A percentile compares a stretch with the other conserved stretches of the same genome.
phyloP scores from a whole-genome alignment of 768 basidiomycete species.

The Kwoniella europaea region DNA sequence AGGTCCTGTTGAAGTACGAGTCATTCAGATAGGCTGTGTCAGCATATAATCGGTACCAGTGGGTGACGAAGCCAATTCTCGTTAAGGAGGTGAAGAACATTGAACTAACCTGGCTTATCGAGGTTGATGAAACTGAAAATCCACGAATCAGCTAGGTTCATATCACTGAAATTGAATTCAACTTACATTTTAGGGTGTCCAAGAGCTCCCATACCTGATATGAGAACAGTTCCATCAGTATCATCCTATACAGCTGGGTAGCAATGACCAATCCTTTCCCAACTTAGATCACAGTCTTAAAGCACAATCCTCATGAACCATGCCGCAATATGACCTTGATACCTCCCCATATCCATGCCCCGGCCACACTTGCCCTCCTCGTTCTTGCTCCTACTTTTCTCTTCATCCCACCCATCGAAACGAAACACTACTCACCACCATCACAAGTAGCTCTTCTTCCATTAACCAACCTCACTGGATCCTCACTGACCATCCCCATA shows the following conservation, averaged over 20 bases:
- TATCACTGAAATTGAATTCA: background rate
- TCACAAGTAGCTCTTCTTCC: conserved; percentile 89
- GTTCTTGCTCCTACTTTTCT: background rate
- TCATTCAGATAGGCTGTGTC: background rate
- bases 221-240: background rate
- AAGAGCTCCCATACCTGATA: conserved; percentile 83
- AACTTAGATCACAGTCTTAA: background rate
- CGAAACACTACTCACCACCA: conserved; percentile 71
- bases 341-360: too few relatives aligned
- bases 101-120: conserved; percentile 72
- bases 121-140: conserved; percentile 76
- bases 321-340: too few relatives aligned
- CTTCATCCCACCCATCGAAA: background rate
- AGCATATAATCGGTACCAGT: background rate
- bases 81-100: too few relatives aligned
- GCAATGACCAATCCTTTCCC: background rate
- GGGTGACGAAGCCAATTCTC: background rate
- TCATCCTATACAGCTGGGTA: background rate
- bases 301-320: background rate
- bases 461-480: conserved; percentile 80
- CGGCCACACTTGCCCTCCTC: background rate
- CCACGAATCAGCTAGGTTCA: background rate
- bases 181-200: conserved; percentile 85
- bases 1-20: conserved; percentile 58
- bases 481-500: conserved; percentile 83